Percentiles rank a stretch among this genome's conserved stretches.
Conservation (phyloP, 495 filamentous ascomycete genomes). For the Penicillium paxilli region DNA sequence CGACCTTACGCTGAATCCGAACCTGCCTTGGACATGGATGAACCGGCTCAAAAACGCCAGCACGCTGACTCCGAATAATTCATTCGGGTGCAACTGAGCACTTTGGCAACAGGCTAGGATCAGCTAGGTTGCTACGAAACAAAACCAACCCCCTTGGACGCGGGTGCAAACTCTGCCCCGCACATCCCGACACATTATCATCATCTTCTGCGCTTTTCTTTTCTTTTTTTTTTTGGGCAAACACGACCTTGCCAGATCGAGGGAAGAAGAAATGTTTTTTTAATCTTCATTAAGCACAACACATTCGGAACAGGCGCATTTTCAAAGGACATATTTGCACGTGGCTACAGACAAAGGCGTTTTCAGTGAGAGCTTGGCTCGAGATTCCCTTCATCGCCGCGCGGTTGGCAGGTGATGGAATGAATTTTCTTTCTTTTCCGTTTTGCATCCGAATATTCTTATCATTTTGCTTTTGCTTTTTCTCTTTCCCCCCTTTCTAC, state of each 20-base stretch:
- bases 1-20: slow-evolving; percentile 12
- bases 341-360: not conserved
- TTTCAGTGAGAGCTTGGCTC: not conserved
- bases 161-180: not conserved
- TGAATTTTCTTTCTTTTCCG: too few species aligned
- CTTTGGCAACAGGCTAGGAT: not conserved
- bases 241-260: not conserved
- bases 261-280: not conserved
- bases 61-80: slow-evolving; percentile 10
- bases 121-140: not conserved
- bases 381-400: not conserved
- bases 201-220: not conserved
- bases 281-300: not conserved
- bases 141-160: not conserved
- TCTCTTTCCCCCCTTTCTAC: not conserved
- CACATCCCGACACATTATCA: not conserved
- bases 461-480: not conserved
- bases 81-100: too few species aligned
- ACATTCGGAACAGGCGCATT: not conserved
- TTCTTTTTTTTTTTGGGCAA: not conserved
- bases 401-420: not conserved
- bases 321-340: not conserved
- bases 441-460: not conserved
- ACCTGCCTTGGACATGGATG: not conserved
- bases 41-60: slow-evolving; percentile 17